Evolutionary conservation across 139 green algal genomes (phyloP), one percentile per base, ranked within the genome.

Genomic region (Chlorella sp.): DNA sequence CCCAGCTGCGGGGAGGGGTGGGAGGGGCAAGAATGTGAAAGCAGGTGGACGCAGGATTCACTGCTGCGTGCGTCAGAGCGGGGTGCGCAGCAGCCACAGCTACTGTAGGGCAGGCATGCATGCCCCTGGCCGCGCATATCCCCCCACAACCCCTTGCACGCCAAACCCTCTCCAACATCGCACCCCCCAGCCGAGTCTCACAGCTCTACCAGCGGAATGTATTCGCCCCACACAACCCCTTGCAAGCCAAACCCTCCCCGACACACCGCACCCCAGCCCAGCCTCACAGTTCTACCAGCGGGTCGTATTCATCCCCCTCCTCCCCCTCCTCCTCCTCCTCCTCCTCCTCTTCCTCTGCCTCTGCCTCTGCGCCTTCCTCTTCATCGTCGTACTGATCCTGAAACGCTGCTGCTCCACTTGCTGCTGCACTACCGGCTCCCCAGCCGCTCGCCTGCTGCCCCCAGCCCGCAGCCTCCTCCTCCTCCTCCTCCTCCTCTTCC

Each of bases 131-230:
- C 5, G 48, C 48, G 7, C 48, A 57, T 9, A 5, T 9, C 5
- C 48, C 48, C 9, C 5, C 48, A 57, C 5, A 57, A 57, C 48
- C 48, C 9, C 7, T 57, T 5, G 7, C 48, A 57, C 48, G 7
- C 7, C 48, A 57, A 57, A 57, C 64, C 22, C 64, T 26, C 64
- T 14, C 64, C 64, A 71, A 18, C 14, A 68, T 18, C 60, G 18
- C 14, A 68, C 14, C 14, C 60, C 14, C 18, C 14, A 14, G 60
- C 14, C 15, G 60, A 68, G 5, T 28, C 73, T 80, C 73, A 88
- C 64, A 88, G 83, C 66, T 88, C 83, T 66, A 80, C 83, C 64
- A 88, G 26, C 0, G 83, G 83, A 34, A n/a, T n/a, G n/a, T n/a
- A n/a, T n/a, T n/a, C n/a, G n/a, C 5, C 48, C 48, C 9, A 57